A percentile compares a stretch with the other conserved stretches of the same genome.
These are phyloP conservation scores for Globisporangium camurandrum DNA, from an alignment of 352 stramenopile species.

Conservation along the genomic window DNA sequence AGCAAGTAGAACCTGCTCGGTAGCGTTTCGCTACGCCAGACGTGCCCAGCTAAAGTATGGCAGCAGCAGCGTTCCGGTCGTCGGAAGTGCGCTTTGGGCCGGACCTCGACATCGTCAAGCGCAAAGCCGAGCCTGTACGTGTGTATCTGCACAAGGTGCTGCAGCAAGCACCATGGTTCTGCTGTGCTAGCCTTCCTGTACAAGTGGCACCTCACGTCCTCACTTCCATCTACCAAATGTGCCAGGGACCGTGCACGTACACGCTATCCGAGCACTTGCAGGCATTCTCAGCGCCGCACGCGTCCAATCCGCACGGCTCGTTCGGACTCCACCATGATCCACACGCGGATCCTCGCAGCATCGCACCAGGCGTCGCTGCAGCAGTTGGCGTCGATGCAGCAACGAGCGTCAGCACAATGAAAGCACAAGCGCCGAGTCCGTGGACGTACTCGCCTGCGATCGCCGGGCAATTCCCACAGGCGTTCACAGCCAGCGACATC, in stretches of 20 bases:
- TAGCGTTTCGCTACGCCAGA: too few relatives aligned
- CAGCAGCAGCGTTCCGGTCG: slow-evolving; percentile 27
- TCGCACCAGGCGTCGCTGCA: slow-evolving; percentile 1
- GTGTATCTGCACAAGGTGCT: neutral
- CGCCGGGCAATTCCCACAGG: slow-evolving; percentile 31
- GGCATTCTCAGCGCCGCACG: slow-evolving; percentile 9
- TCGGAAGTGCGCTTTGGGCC: slow-evolving; percentile 39
- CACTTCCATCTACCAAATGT: neutral
- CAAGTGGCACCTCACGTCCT: too few relatives aligned
- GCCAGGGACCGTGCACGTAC: slow-evolving; percentile 43
- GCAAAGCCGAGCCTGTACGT: slow-evolving; percentile 32
- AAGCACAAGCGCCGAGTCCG: slow-evolving; percentile 13
- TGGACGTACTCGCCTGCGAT: slow-evolving; percentile 32
- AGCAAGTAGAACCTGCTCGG: too few relatives aligned
- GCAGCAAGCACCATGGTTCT: too few relatives aligned
- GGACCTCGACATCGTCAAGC: slow-evolving; percentile 24
- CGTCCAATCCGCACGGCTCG: slow-evolving; percentile 19
- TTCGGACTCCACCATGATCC: slow-evolving; percentile 30
- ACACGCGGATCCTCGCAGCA: neutral
- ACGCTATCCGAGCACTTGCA: slow-evolving; percentile 14
- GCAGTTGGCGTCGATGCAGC: slow-evolving; percentile 2
- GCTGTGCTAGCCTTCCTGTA: too few relatives aligned
- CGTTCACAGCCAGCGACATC: slow-evolving; percentile 38
- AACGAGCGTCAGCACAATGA: slow-evolving; percentile 2
- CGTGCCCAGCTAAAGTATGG: too few relatives aligned